Conservation (phyloP, 2,329 filamentous ascomycete species). For the Cladophialophora bantiana region DNA sequence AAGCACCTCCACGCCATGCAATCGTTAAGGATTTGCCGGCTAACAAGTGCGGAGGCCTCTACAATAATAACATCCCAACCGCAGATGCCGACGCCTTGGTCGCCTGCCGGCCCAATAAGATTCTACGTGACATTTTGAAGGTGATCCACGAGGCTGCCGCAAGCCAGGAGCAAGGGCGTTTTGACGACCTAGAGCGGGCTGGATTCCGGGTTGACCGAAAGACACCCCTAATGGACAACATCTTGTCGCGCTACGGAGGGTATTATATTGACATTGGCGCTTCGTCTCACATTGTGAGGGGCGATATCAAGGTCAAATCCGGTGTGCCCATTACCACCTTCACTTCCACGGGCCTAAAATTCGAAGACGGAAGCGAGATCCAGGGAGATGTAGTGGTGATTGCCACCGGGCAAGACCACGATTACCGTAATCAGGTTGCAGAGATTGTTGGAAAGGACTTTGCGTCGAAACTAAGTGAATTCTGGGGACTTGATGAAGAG, state of each 20-base stretch:
- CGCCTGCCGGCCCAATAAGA: slow-evolving; percentile 43
- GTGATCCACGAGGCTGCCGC: slow-evolving; percentile 17
- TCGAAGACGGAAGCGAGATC: slow-evolving; percentile 52
- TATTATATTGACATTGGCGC: slow-evolving; percentile 59
- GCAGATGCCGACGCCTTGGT: slow-evolving; percentile 37
- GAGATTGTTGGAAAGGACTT: slow-evolving; percentile 47
- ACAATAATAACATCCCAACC: slow-evolving; percentile 37
- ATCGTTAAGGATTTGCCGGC: neutral
- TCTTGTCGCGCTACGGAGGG: slow-evolving; percentile 54
- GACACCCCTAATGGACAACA: slow-evolving; percentile 49
- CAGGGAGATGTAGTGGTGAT: slow-evolving; percentile 57
- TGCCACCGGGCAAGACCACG: slow-evolving; percentile 56
- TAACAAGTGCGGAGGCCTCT: slow-evolving; percentile 26
- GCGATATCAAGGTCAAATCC: slow-evolving; percentile 55
- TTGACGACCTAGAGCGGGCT: slow-evolving; percentile 50
- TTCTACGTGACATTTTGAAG: slow-evolving; percentile 37
- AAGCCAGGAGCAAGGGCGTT: slow-evolving; percentile 47
- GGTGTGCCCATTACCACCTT: slow-evolving; percentile 46
- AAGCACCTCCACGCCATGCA: neutral
- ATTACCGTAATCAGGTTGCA: slow-evolving; percentile 50
- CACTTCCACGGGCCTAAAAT: slow-evolving; percentile 50
- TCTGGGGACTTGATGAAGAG: slow-evolving; percentile 54
- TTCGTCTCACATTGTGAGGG: slow-evolving; percentile 51
- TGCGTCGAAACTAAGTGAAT: slow-evolving; percentile 12
- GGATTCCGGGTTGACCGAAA: slow-evolving; percentile 53